Conservation (phyloP, 352 stramenopile species). For the Phytophthora hibernalis region DNA sequence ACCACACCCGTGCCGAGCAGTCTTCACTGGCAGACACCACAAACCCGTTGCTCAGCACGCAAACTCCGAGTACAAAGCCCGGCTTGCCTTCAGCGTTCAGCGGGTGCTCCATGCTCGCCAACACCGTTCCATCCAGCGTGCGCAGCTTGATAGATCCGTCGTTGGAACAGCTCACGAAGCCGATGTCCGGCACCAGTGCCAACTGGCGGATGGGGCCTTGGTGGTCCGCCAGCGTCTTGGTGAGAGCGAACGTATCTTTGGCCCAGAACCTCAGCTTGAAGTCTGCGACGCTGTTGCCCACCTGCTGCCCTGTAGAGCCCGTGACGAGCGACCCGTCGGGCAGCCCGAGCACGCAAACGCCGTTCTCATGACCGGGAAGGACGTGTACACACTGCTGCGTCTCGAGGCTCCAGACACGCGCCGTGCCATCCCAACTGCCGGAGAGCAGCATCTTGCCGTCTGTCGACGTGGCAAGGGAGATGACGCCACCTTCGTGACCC, state of each 20-base stretch:
- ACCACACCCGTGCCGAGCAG: constrained; percentile 83
- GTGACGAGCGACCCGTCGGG: constrained; percentile 72
- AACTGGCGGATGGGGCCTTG: constrained; percentile 78
- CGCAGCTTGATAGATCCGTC: constrained; percentile 80
- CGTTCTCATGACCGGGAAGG: constrained; percentile 78
- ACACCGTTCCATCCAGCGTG: constrained; percentile 61
- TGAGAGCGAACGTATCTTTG: constrained; percentile 53
- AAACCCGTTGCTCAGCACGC: constrained; percentile 59
- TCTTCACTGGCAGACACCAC: constrained; percentile 87
- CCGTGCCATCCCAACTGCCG: constrained; percentile 85
- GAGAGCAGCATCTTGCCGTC: constrained; percentile 64
- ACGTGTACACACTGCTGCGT: constrained; percentile 63
- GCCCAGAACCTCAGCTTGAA: constrained; percentile 83
- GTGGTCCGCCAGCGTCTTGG: constrained; percentile 69
- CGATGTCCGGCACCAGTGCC: constrained; percentile 63
- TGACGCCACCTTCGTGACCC: constrained; percentile 81
- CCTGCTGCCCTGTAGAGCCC: constrained; percentile 78
- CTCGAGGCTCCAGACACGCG: constrained; percentile 73
- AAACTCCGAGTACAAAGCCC: constrained; percentile 79
- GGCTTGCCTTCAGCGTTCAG: constrained; percentile 86
- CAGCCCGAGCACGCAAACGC: constrained; percentile 79
- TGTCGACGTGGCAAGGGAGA: constrained; percentile 60
- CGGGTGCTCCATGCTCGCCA: constrained; percentile 78
- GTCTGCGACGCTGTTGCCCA: constrained; percentile 79
- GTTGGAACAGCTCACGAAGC: constrained; percentile 89